Evolutionary conservation across 768 basidiomycete species (phyloP).

Genomic region (Mycena galopus): DNA sequence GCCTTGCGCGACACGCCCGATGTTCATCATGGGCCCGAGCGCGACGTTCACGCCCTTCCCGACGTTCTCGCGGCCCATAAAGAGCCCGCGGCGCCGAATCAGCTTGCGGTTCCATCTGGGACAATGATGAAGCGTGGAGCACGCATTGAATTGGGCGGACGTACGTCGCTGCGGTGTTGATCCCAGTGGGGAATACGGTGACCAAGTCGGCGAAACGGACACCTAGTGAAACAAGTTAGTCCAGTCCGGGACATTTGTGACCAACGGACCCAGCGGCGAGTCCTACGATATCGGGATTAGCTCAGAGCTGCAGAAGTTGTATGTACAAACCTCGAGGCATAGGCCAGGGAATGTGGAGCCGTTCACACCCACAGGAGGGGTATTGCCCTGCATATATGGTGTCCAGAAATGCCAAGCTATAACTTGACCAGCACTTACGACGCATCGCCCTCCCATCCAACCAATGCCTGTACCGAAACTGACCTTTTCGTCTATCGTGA

Average conservation of each 20-base stretch:
- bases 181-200: slow-evolving; percentile 86
- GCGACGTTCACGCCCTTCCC: slow-evolving; percentile 89
- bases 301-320: neutral
- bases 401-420: neutral
- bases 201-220: slow-evolving; percentile 81
- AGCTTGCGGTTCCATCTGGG: slow-evolving; percentile 80
- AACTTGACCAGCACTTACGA: slow-evolving; percentile 55
- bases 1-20: slow-evolving; percentile 81
- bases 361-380: slow-evolving; percentile 57
- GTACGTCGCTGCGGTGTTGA: slow-evolving; percentile 87
- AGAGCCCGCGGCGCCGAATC: slow-evolving; percentile 80
- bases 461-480: slow-evolving; percentile 76
- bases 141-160: slow-evolving; percentile 38
- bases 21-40: slow-evolving; percentile 88
- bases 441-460: slow-evolving; percentile 76
- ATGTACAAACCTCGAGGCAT: slow-evolving; percentile 70
- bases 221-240: slow-evolving; percentile 82
- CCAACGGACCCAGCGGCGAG: slow-evolving; percentile 61
- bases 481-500: slow-evolving; percentile 74
- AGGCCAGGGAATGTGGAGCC: slow-evolving; percentile 74
- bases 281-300: slow-evolving; percentile 39
- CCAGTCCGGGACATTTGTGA: neutral
- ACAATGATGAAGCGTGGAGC: slow-evolving; percentile 5
- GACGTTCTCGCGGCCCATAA: slow-evolving; percentile 86
- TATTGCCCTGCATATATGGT: slow-evolving; percentile 63